A percentile compares a stretch with the other conserved stretches of the same genome.
Evolutionary conservation across 2,329 filamentous ascomycete genomes (phyloP).

Genomic region (Fusarium aywerte): DNA sequence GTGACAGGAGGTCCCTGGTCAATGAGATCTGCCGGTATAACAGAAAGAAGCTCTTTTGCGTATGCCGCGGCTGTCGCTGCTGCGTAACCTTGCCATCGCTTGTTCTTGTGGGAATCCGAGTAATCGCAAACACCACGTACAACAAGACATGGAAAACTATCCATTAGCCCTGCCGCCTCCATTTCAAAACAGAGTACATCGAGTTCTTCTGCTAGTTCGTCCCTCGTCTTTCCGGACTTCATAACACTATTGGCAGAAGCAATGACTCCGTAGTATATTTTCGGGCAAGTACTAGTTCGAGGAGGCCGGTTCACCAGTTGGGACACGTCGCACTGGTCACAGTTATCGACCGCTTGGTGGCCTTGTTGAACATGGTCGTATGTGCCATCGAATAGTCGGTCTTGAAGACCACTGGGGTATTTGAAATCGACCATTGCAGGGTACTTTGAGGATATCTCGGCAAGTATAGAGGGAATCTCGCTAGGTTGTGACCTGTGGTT

Average conservation of each 20-base stretch:
- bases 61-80: background rate
- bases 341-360: no score
- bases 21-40: no score
- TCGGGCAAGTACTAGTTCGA: background rate
- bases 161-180: background rate
- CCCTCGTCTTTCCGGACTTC: constrained; percentile 12
- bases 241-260: background rate
- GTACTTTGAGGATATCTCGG: background rate
- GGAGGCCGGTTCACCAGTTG: rapidly evolving
- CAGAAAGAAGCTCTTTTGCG: no score
- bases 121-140: constrained; percentile 55
- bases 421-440: background rate
- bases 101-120: constrained; percentile 49
- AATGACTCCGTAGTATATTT: background rate
- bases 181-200: constrained; percentile 13
- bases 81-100: background rate
- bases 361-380: background rate
- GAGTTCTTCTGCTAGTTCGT: background rate
- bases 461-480: background rate
- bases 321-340: rapidly evolving
- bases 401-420: background rate
- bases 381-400: background rate
- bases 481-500: background rate
- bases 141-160: constrained; percentile 47
- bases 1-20: no score